These are phyloP conservation scores for Uronychia binucleata DNA, from an alignment of 73 alveolate genomes.

Conservation along the genomic window DNA sequence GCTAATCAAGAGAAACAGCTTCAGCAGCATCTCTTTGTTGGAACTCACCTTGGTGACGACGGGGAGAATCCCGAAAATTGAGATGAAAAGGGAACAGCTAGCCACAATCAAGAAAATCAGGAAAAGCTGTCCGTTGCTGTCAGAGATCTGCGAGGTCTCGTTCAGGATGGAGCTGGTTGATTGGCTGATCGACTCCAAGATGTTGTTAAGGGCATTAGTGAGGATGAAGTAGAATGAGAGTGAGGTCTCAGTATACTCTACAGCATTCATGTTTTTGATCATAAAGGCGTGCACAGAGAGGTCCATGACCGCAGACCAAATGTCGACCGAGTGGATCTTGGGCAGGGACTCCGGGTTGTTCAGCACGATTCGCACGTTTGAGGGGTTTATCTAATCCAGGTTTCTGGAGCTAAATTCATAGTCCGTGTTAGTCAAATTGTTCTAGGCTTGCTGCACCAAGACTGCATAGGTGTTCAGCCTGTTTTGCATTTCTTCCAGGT, in stretches of 20 bases:
- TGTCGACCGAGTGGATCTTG: constrained; percentile 9
- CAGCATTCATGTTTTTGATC: constrained; percentile 11
- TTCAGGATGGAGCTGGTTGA: constrained; percentile 34
- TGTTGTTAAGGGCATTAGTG: constrained; percentile 40
- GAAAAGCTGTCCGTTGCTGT: constrained; percentile 10
- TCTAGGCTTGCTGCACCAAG: constrained; percentile 13
- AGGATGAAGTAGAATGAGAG: constrained; percentile 37
- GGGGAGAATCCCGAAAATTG: constrained; percentile 39
- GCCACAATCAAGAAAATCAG: constrained; percentile 42
- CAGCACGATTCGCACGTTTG: constrained; percentile 9
- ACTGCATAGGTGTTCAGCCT: constrained; percentile 30
- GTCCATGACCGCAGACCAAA: constrained; percentile 34
- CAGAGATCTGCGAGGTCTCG: constrained; percentile 32
- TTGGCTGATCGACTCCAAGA: constrained; percentile 5
- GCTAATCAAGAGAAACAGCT: constrained; percentile 30
- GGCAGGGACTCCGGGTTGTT: constrained; percentile 25
- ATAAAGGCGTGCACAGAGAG: constrained; percentile 34
- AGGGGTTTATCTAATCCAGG: constrained; percentile 9
- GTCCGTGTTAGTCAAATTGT: constrained; percentile 1
- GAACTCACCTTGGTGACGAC: constrained; percentile 43
- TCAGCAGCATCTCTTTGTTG: constrained; percentile 42
- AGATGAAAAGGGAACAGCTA: constrained; percentile 21
- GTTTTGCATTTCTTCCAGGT: constrained; percentile 17
- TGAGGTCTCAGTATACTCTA: constrained; percentile 7
- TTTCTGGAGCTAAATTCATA: constrained; percentile 15